A percentile compares a stretch with the other conserved stretches of the same genome.
These are phyloP conservation scores for Penicillium cosmopolitanum DNA, from an alignment of 495 filamentous ascomycete species.

Conservation along the genomic window DNA sequence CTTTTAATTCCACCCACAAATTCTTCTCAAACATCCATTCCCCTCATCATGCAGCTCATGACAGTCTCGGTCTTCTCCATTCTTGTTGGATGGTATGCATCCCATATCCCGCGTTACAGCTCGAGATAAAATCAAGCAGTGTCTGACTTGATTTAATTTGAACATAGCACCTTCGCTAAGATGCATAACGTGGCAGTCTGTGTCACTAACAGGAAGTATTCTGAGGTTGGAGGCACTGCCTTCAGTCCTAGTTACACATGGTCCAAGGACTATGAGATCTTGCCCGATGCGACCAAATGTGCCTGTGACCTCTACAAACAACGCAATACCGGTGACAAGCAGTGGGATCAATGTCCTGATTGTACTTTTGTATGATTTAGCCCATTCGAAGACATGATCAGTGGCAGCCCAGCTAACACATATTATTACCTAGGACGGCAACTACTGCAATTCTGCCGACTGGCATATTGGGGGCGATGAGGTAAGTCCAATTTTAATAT, in stretches of 20 bases:
- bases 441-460: neutral
- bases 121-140: neutral
- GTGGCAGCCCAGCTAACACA: neutral
- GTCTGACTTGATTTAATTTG: neutral
- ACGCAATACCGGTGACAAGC: slow-evolving; percentile 27
- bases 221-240: slow-evolving; percentile 3
- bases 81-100: neutral
- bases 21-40: neutral
- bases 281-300: slow-evolving; percentile 8
- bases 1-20: neutral
- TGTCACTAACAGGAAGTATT: slow-evolving; percentile 9
- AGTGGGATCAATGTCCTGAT: slow-evolving; percentile 31
- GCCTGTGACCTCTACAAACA: slow-evolving; percentile 27
- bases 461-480: slow-evolving; percentile 3
- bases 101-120: neutral
- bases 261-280: slow-evolving; percentile 12
- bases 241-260: slow-evolving; percentile 9
- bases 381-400: neutral
- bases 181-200: slow-evolving; percentile 14
- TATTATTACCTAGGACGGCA: neutral
- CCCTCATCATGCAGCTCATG: neutral
- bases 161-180: slow-evolving; percentile 1
- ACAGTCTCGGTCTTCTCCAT: neutral
- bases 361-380: slow-evolving; percentile 13
- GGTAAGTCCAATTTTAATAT: neutral